phyloP scores from a whole-genome alignment of 2,329 filamentous ascomycete genomes.

The Colletotrichum lupini region DNA sequence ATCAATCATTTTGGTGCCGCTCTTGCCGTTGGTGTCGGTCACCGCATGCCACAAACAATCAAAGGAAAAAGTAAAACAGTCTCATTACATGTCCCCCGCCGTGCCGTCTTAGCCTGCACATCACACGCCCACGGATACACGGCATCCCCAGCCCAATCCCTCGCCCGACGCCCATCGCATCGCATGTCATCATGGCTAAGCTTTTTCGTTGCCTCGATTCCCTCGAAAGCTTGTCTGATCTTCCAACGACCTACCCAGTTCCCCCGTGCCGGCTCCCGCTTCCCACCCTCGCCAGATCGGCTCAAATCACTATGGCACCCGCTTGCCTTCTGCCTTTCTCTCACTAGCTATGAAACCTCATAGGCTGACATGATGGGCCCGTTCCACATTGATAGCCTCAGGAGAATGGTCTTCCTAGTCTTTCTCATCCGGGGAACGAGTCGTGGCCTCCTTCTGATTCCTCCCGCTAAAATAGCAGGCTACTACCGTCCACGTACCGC shows the following conservation, averaged over 20 bases:
- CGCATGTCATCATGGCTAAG: constrained; percentile 29
- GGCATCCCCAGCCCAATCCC: not conserved
- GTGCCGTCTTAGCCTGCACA: constrained; percentile 9
- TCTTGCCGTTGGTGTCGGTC: constrained; percentile 23
- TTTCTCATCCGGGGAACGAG: not conserved
- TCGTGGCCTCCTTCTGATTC: not conserved
- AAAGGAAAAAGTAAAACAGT: not conserved
- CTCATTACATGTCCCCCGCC: not conserved
- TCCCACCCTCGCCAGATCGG: constrained; percentile 1
- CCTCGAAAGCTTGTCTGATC: constrained; percentile 32
- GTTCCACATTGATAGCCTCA: not conserved
- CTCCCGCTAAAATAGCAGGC: not conserved
- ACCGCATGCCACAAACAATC: not conserved
- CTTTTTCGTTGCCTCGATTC: constrained; percentile 30
- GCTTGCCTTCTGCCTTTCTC: no score
- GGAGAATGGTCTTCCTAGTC: not conserved
- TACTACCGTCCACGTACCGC: not conserved
- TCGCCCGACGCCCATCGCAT: constrained; percentile 11
- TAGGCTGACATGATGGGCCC: not conserved
- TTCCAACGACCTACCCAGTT: constrained; percentile 19
- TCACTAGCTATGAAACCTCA: no score
- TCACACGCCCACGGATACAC: not conserved
- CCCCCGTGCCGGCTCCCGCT: constrained; percentile 10
- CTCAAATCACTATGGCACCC: not conserved
- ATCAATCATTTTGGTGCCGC: constrained; percentile 22